Evolutionary conservation across 805 yeast species (phyloP).

Genomic region (Zygoascus bituminiphila): DNA sequence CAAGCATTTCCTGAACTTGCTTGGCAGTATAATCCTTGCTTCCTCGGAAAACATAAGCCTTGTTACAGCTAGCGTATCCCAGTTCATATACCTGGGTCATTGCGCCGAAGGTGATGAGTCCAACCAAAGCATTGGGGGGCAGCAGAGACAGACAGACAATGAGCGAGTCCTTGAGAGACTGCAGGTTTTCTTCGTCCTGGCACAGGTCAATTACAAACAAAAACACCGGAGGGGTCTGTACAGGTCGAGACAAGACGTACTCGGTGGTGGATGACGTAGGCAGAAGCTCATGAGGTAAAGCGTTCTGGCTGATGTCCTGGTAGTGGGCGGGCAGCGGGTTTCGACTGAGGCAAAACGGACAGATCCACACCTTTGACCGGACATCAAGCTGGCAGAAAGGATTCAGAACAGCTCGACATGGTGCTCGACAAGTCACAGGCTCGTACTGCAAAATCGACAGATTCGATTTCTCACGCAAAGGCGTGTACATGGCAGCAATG

Average conservation of each 20-base stretch:
- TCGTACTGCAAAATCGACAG: conserved; percentile 75
- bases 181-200: conserved; percentile 79
- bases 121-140: conserved; percentile 85
- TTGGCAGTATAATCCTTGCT: conserved; percentile 66
- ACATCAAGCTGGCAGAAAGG: conserved; percentile 72
- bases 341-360: conserved; percentile 74
- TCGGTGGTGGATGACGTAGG: conserved; percentile 70
- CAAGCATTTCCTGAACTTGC: conserved; percentile 53
- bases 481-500: conserved; percentile 91
- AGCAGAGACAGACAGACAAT: conserved; percentile 66
- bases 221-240: conserved; percentile 77
- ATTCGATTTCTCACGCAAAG: conserved; percentile 70
- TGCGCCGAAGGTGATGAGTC: conserved; percentile 82
- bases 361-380: conserved; percentile 70
- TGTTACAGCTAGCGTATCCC: conserved; percentile 56
- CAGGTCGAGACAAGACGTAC: conserved; percentile 78
- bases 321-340: conserved; percentile 83
- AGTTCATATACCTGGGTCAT: conserved; percentile 86
- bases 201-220: conserved; percentile 80
- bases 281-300: conserved; percentile 72
- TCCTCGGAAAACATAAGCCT: conserved; percentile 79
- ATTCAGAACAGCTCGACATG: conserved; percentile 79
- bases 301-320: conserved; percentile 67
- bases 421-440: conserved; percentile 71
- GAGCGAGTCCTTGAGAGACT: conserved; percentile 75